Percentiles rank a stretch among this genome's conserved stretches.
These are phyloP conservation scores for Astrocystis sublimbata DNA, from an alignment of 495 filamentous ascomycete genomes.

Conservation along the genomic window DNA sequence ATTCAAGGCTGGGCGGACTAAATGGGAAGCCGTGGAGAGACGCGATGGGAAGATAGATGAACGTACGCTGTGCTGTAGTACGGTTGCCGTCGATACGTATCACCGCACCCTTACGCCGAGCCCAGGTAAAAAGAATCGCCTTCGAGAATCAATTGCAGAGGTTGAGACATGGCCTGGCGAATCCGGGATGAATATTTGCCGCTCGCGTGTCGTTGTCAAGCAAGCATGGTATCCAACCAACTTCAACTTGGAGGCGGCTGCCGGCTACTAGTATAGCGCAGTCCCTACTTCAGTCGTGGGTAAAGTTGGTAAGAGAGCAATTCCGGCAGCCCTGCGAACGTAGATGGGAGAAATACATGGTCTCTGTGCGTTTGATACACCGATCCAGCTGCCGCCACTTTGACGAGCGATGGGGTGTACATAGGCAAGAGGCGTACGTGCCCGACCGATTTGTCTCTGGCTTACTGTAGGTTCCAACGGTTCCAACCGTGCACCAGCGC, in stretches of 20 bases:
- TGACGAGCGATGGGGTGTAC: background rate
- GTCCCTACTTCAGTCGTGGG: background rate
- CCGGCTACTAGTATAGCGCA: constrained; percentile 14
- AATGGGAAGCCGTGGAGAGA: no score
- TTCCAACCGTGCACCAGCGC: background rate
- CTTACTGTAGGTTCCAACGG: background rate
- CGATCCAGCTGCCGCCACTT: constrained; percentile 8
- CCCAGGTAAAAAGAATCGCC: background rate
- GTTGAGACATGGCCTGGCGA: background rate
- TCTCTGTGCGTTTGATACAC: constrained; percentile 10
- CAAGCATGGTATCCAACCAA: background rate
- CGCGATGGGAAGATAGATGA: no score
- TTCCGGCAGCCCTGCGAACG: constrained; percentile 4
- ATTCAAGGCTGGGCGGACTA: constrained; percentile 13
- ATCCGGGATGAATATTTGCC: constrained; percentile 2
- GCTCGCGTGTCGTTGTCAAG: constrained; percentile 2
- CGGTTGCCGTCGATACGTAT: no score
- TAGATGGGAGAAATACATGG: constrained; percentile 10
- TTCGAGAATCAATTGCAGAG: background rate
- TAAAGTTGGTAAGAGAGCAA: background rate
- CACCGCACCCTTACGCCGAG: constrained; percentile 3
- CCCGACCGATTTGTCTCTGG: background rate
- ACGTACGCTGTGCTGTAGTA: background rate
- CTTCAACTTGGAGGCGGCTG: background rate
- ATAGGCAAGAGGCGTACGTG: background rate